Evolutionary conservation across 768 basidiomycete species (phyloP), one percentile per base, ranked within the genome.

Genomic region (Lyophyllum shimeji): DNA sequence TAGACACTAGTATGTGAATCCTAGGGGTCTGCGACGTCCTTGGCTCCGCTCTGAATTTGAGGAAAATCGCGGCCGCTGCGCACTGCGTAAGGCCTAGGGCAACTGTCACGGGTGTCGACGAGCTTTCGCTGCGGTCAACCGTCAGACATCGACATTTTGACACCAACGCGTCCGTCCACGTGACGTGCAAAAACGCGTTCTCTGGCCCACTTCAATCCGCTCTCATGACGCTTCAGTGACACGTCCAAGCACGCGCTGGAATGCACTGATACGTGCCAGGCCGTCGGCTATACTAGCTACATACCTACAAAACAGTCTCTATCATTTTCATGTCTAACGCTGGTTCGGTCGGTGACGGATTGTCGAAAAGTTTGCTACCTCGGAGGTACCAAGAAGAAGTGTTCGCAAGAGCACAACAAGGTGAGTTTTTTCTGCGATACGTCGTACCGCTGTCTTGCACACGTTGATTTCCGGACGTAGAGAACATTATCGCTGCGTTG

Each of bases 301-400:
- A 15, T 6, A 29, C 27, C 27, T 17, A 15, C 13, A 6, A 25
- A 17, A 25, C 25, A 2, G 27, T 29, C 7, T 18, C 25, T 18
- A 4, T 15, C 9, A 3, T 9, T 18, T 9, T n/a, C 51, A 43
- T 50, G 48, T 23, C 33, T 42, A 18, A 29, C 31, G 39, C 48
- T 29, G 18, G 21, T 7, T 17, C 27, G 33, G n/a, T 11, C 17
- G 57, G 50, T 42, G 50, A 52, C 1, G 25, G 53, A 39, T 12
- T 25, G 25, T 34, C 54, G 40, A 51, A 65, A 25, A 53, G 47
- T 49, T 39, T 63, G 8, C 31, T 65, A 48, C 77, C 80, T 24
- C 74, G 77, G 49, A 72, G 81, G 25, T 91, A 91, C 66, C 89
- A 91, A 63, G 84, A 86, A 63, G 89, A 91, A 64, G 80, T 90